Conservation (phyloP, 2,329 filamentous ascomycete genomes). For the Talaromyces marneffei region DNA sequence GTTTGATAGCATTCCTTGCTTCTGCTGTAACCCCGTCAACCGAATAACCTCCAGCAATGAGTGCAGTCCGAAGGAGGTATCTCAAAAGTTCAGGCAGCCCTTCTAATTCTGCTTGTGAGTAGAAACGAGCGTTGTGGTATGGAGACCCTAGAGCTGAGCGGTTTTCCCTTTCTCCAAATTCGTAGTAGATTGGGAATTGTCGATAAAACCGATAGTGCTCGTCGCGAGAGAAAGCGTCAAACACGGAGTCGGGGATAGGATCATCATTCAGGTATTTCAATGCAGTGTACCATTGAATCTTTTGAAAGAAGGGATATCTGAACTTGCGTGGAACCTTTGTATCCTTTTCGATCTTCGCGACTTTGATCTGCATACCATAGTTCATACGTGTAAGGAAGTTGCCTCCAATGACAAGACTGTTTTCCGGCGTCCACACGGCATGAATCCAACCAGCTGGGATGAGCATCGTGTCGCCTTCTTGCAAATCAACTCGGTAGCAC, state of each 20-base stretch:
- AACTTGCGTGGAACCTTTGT: constrained; percentile 62
- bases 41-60: constrained; percentile 53
- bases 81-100: constrained; percentile 54
- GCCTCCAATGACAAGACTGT: constrained; percentile 65
- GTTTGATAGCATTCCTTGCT: constrained; percentile 54
- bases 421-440: constrained; percentile 64
- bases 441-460: constrained; percentile 69
- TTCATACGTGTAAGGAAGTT: constrained; percentile 63
- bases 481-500: constrained; percentile 61
- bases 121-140: constrained; percentile 56
- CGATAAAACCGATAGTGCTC: constrained; percentile 50
- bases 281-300: constrained; percentile 63
- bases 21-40: constrained; percentile 57
- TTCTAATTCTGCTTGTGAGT: constrained; percentile 57
- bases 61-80: constrained; percentile 58
- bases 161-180: constrained; percentile 51
- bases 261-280: constrained; percentile 60
- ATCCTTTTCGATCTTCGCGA: constrained; percentile 61
- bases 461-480: constrained; percentile 63
- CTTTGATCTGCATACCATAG: constrained; percentile 61
- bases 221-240: constrained; percentile 51
- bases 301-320: constrained; percentile 63
- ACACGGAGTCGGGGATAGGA: constrained; percentile 54
- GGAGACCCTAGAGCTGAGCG: constrained; percentile 47
- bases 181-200: constrained; percentile 52